phyloP scores from a whole-genome alignment of 1,284 basidiomycete species.

The Sphaerobolus stellatus region DNA sequence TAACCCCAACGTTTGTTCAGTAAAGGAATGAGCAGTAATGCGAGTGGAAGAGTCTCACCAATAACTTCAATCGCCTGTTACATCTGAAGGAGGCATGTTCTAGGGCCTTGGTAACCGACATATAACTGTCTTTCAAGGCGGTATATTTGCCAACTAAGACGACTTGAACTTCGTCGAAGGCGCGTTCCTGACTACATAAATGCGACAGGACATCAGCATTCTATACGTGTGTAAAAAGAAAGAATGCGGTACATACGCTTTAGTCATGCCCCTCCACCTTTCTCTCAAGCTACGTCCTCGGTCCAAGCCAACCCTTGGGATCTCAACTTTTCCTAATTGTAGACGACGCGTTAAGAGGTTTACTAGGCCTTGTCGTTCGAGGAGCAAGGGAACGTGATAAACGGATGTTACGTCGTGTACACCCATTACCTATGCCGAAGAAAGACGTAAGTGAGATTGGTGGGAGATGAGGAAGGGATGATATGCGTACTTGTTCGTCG shows the following conservation, averaged over 20 bases:
- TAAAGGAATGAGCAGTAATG: slow-evolving; percentile 21
- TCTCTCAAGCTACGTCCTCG: slow-evolving; percentile 66
- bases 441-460: slow-evolving; percentile 39
- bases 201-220: not conserved
- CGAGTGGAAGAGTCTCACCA: slow-evolving; percentile 73
- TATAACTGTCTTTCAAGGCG: slow-evolving; percentile 96
- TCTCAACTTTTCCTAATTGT: slow-evolving; percentile 59
- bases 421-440: slow-evolving; percentile 64
- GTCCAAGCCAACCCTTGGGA: slow-evolving; percentile 56
- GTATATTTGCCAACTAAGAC: slow-evolving; percentile 98
- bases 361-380: slow-evolving; percentile 91
- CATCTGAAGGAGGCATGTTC: slow-evolving; percentile 96
- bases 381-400: slow-evolving; percentile 94
- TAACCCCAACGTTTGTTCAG: slow-evolving; percentile 29
- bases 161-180: slow-evolving; percentile 90
- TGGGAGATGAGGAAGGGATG: slow-evolving; percentile 54
- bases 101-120: slow-evolving; percentile 96
- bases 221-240: not conserved
- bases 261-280: slow-evolving; percentile 85
- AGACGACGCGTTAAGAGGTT: slow-evolving; percentile 83
- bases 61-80: slow-evolving; percentile 80
- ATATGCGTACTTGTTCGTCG: slow-evolving; percentile 72
- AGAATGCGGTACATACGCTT: slow-evolving; percentile 46
- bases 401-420: slow-evolving; percentile 97
- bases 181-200: slow-evolving; percentile 73